Base-by-base conservation (phyloP, 768 basidiomycete species). In the Lactarius vividus region DNA sequence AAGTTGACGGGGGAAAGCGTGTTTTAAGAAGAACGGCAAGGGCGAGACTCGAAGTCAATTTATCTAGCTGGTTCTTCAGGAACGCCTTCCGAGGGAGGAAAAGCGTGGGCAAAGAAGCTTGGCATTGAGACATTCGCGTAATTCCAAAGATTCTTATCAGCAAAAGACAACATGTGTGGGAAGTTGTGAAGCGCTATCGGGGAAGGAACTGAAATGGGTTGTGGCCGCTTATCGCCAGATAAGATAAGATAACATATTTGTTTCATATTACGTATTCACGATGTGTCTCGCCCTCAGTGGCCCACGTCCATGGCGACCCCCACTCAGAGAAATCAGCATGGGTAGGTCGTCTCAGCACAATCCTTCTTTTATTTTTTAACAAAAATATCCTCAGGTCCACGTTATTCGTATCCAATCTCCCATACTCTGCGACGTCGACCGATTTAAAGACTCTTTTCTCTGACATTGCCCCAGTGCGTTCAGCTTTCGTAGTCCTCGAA, bases 381-480 rank as follows among this genome's bases (percentile, higher is more conserved):
- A 49, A 49, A 11, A 5, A 57, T 16, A 69, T 67, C 62, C 56
- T 69, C 64, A 91, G 91, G 39, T 85, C 93, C 20, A 98, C 95
- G 0, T 79, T 98, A 63, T 98, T 98, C 77, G 88, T 98, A 61
- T 95, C 94, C 11, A 94, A 95, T 78, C 79, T 99, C 44, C 94
- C 96, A 0, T 96, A 92, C 74, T 85, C 87, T 49, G 92, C 88
- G 63, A 98, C 97, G 10, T 92, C 93, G 8, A 88, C 88, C 56
- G 94, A 97, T 76, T 81, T 98, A 33, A 86, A 92, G 71, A 94
- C 95, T 0, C 84, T 96, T 26, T 97, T 98, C 79, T 98, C 96
- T 8, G 94, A 96, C 75, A 85, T 97, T 69, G 97, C 94, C 0
- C 97, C 97, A 33, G 91, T 99, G 18, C 85, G 94, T 42, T 88